Percentiles rank a stretch among this genome's conserved stretches.
Evolutionary conservation across 768 basidiomycete species (phyloP).

Genomic region (Suillus spraguei): DNA sequence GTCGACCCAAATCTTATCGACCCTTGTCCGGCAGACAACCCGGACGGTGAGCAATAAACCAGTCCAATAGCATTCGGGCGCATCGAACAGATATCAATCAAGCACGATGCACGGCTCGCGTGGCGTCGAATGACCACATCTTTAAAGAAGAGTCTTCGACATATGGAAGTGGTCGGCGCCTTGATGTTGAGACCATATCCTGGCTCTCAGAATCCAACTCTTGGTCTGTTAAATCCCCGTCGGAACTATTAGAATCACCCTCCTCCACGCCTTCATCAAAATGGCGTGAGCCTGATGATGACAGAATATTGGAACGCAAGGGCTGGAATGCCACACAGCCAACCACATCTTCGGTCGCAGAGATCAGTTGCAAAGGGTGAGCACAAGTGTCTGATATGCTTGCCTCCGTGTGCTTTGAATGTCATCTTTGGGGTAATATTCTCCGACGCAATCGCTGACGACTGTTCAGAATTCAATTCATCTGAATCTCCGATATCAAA

Average conservation of each 20-base stretch:
- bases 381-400: constrained; percentile 13
- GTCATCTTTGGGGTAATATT: constrained; percentile 33
- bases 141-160: constrained; percentile 32
- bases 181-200: constrained; percentile 15
- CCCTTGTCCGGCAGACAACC: background rate
- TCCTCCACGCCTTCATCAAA: constrained; percentile 37
- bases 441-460: constrained; percentile 8
- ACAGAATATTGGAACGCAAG: constrained; percentile 53
- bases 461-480: background rate
- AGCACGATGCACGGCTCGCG: background rate
- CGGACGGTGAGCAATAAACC: background rate
- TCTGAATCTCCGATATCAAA: constrained; percentile 48
- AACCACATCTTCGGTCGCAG: constrained; percentile 57
- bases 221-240: constrained; percentile 12
- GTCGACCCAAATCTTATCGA: no score
- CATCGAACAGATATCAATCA: background rate
- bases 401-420: constrained; percentile 63
- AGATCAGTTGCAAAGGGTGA: background rate
- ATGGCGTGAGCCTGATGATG: constrained; percentile 80
- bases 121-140: constrained; percentile 23
- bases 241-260: background rate
- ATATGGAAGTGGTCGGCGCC: constrained; percentile 18
- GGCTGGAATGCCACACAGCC: constrained; percentile 80
- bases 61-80: background rate
- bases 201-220: constrained; percentile 19